Evolutionary conservation across 2,329 filamentous ascomycete species (phyloP).

Genomic region (Colletotrichum scovillei): DNA sequence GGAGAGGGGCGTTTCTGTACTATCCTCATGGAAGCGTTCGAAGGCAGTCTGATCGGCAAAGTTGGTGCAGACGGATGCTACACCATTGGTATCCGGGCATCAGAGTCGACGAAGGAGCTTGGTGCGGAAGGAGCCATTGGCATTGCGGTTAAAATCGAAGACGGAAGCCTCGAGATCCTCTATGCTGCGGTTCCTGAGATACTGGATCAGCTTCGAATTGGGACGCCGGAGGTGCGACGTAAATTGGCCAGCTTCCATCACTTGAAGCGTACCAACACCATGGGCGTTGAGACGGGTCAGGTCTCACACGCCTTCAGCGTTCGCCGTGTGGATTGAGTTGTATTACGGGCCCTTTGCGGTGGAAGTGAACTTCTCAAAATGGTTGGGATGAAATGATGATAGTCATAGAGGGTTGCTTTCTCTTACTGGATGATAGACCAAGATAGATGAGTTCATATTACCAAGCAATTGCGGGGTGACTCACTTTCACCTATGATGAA

Average conservation of each 20-base stretch:
- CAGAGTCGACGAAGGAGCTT: slow-evolving; percentile 47
- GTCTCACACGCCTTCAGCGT: slow-evolving; percentile 33
- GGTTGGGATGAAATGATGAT: not conserved
- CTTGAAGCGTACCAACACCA: slow-evolving; percentile 49
- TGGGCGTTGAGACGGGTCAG: slow-evolving; percentile 49
- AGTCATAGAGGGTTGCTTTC: not conserved
- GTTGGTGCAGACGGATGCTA: slow-evolving; percentile 62
- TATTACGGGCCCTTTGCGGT: no score
- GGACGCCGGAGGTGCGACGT: slow-evolving; percentile 43
- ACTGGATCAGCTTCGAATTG: slow-evolving; percentile 54
- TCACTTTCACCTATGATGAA: not conserved
- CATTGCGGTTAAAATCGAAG: slow-evolving; percentile 60
- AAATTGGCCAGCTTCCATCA: slow-evolving; percentile 47
- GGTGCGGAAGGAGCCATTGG: slow-evolving; percentile 52
- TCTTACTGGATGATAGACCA: not conserved
- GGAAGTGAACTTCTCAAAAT: no score
- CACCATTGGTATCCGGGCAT: slow-evolving; percentile 53
- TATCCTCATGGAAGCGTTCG: slow-evolving; percentile 52
- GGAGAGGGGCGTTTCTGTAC: slow-evolving; percentile 61
- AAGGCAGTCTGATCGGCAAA: slow-evolving; percentile 55
- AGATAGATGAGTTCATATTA: not conserved
- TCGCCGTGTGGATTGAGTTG: not conserved
- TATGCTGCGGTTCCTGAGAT: slow-evolving; percentile 57
- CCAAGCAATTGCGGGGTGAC: not conserved
- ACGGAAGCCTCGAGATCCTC: slow-evolving; percentile 56